A percentile compares a stretch with the other conserved stretches of the same genome.
These are phyloP conservation scores for Zea luxurians DNA, from an alignment of 176 grass and related monocot genomes.

Conservation along the genomic window DNA sequence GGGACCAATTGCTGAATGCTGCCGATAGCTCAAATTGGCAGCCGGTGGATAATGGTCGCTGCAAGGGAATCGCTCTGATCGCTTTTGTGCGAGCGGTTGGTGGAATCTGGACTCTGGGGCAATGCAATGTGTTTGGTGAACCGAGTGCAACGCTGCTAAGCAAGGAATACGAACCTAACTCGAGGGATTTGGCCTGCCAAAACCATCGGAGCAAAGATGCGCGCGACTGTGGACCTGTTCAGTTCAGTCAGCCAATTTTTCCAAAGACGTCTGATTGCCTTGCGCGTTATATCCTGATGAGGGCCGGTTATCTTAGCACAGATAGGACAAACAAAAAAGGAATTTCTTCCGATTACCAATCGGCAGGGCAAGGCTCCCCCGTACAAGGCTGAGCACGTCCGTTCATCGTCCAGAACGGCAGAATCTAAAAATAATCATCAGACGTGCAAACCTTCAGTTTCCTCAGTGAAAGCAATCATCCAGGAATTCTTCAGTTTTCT, in stretches of 20 bases:
- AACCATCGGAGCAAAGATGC: slow-evolving; percentile 23
- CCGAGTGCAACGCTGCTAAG: slow-evolving; percentile 28
- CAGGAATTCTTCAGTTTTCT: not conserved
- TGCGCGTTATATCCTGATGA: not conserved
- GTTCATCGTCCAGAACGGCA: not conserved
- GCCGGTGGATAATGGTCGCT: not conserved
- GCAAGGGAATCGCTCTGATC: not conserved
- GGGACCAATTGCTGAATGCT: not conserved
- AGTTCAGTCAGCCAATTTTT: not conserved
- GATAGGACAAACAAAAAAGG: not conserved
- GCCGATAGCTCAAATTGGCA: not conserved
- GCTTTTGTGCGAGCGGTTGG: not conserved
- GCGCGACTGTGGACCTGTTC: not conserved
- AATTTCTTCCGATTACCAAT: not conserved
- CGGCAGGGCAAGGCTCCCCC: not conserved
- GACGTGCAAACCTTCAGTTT: not conserved
- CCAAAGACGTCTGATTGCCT: not conserved
- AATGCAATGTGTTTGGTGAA: not conserved
- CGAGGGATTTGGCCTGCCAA: slow-evolving; percentile 28
- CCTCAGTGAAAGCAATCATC: slow-evolving; percentile 21
- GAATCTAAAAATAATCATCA: slow-evolving; percentile 18
- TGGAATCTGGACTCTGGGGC: slow-evolving; percentile 25
- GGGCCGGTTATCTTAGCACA: not conserved
- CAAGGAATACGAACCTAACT: slow-evolving; percentile 62
- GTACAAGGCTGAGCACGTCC: not conserved